These are phyloP conservation scores for Aspergillus cavernicola DNA, from an alignment of 495 filamentous ascomycete genomes.

Conservation along the genomic window DNA sequence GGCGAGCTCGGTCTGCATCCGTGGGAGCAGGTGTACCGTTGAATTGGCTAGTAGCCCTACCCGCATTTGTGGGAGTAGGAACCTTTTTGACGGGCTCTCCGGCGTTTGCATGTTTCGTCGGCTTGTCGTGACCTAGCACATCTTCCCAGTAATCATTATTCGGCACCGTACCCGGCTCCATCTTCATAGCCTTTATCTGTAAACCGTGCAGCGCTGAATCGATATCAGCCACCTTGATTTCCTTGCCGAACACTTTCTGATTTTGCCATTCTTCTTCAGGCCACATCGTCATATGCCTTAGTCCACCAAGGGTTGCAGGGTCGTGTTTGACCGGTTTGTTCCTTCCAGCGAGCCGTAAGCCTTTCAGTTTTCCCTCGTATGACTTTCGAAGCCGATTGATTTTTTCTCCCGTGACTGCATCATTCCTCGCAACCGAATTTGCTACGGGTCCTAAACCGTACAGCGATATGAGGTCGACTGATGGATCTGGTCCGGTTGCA, in stretches of 20 bases:
- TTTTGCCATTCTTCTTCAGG: conserved; percentile 67
- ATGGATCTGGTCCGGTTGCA: conserved; percentile 53
- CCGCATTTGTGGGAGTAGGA: conserved; percentile 29
- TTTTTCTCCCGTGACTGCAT: conserved; percentile 64
- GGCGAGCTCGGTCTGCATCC: conserved; percentile 44
- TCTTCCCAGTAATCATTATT: conserved; percentile 57
- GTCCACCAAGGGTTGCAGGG: conserved; percentile 34
- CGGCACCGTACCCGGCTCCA: conserved; percentile 53
- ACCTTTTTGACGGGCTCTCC: conserved; percentile 38
- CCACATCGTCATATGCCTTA: conserved; percentile 46
- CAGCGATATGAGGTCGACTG: conserved; percentile 59
- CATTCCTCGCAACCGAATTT: conserved; percentile 59
- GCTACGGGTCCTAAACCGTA: conserved; percentile 59
- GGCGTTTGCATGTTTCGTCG: conserved; percentile 30
- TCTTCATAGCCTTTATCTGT: conserved; percentile 50
- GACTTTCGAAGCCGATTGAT: conserved; percentile 72
- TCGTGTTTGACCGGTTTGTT: conserved; percentile 56
- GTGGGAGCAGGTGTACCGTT: conserved; percentile 30
- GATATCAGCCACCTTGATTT: conserved; percentile 45
- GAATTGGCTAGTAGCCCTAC: conserved; percentile 24
- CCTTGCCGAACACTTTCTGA: conserved; percentile 59
- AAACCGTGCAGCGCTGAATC: conserved; percentile 44
- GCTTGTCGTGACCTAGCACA: conserved; percentile 57
- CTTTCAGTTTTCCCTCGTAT: conserved; percentile 67
- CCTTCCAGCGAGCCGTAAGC: conserved; percentile 57